Evolutionary conservation across 1,284 basidiomycete species (phyloP).

Genomic region (Leccinum huronense): DNA sequence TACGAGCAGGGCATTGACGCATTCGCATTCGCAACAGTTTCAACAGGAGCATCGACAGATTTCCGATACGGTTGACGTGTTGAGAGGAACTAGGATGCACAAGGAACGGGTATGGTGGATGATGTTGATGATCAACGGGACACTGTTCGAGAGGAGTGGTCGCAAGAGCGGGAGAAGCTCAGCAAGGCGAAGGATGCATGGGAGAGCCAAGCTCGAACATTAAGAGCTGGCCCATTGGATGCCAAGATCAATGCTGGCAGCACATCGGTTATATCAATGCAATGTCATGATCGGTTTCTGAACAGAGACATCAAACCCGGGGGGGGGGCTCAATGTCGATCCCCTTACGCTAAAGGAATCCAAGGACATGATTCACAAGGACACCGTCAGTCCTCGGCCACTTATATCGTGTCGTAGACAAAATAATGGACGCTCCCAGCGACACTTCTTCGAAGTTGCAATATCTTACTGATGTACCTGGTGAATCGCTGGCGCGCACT

Average conservation of each 20-base stretch:
- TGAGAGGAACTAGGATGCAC: neutral
- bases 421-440: neutral
- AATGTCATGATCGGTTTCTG: neutral
- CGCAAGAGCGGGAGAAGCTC: neutral
- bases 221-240: neutral
- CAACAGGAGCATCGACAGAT: no score
- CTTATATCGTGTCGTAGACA: neutral
- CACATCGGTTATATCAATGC: neutral
- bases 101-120: neutral
- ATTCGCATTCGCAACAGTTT: neutral
- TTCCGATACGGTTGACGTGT: no score
- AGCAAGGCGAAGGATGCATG: neutral
- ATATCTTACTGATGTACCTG: neutral
- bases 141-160: neutral
- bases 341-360: neutral
- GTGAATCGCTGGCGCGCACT: neutral
- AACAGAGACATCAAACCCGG: neutral
- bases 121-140: neutral
- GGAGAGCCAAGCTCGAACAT: neutral
- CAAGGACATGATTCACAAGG: neutral
- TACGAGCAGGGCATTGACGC: slow-evolving; percentile 15
- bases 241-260: neutral
- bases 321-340: neutral
- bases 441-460: neutral
- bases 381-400: neutral